Conservation (phyloP, 2,329 filamentous ascomycete genomes). For the Talaromyces pinophilus region DNA sequence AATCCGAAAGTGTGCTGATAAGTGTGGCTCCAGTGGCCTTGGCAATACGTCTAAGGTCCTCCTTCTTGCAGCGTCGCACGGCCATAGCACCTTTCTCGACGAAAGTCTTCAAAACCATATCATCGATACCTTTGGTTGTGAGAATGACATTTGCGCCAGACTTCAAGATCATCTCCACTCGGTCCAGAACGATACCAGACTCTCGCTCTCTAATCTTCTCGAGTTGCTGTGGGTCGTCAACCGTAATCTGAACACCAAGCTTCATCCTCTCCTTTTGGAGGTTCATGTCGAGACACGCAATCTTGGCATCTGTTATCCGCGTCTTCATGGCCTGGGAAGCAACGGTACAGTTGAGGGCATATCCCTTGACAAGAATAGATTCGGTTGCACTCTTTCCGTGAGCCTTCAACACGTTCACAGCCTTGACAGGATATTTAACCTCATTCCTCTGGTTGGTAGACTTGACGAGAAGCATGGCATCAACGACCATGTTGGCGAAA, state of each 20-base stretch:
- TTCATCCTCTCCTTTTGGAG: conserved; percentile 99
- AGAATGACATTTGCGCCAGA: conserved; percentile 93
- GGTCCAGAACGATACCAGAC: conserved; percentile 87
- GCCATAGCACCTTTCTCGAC: conserved; percentile 95
- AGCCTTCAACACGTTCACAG: conserved; percentile 97
- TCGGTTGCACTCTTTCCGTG: conserved; percentile 91
- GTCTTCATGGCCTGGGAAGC: conserved; percentile 98
- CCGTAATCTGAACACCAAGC: conserved; percentile 95
- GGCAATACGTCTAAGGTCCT: conserved; percentile 92
- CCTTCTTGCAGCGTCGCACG: conserved; percentile 96
- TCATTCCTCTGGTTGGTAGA: conserved; percentile 87
- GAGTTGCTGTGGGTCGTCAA: conserved; percentile 94
- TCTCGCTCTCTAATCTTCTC: conserved; percentile 96
- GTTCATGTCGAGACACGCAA: conserved; percentile 96
- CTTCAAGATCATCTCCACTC: conserved; percentile 97
- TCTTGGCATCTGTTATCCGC: conserved; percentile 88
- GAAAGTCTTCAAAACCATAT: conserved; percentile 90
- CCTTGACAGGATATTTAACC: conserved; percentile 96
- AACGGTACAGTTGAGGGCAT: conserved; percentile 97
- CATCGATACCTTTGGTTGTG: conserved; percentile 98
- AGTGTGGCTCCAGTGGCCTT: conserved; percentile 93
- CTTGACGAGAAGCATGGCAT: conserved; percentile 94
- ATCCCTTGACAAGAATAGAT: conserved; percentile 89
- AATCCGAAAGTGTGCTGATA: conserved; percentile 87
- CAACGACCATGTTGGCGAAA: conserved; percentile 95